Percentiles rank a stretch among this genome's conserved stretches.
Evolutionary conservation across 2,329 filamentous ascomycete species (phyloP).

Genomic region (Botryotinia narcissicola): DNA sequence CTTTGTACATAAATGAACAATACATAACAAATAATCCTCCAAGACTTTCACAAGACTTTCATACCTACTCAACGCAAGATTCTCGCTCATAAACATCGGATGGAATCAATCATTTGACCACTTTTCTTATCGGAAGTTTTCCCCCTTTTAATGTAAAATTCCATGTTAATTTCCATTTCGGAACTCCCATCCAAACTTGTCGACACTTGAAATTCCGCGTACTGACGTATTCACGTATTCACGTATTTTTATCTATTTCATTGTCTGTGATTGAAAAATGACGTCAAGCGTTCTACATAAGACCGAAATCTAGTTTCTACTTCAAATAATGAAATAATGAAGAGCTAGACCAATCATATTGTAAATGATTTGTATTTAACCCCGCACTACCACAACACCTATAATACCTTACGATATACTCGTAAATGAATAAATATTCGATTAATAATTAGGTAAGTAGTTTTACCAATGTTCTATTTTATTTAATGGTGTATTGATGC

Average conservation of each 20-base stretch:
- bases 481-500: neutral
- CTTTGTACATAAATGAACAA: neutral
- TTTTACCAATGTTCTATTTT: neutral
- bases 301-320: slow-evolving; percentile 1
- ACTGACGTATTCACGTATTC: neutral
- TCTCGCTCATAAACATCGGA: neutral
- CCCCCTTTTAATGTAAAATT: neutral
- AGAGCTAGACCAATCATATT: neutral
- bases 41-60: too few species aligned
- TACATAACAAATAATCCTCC: neutral
- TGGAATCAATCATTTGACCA: neutral
- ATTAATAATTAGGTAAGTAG: neutral
- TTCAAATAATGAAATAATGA: neutral
- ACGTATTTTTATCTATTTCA: neutral
- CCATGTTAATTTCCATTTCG: neutral
- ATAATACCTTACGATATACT: neutral
- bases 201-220: neutral
- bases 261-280: slow-evolving; percentile 5
- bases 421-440: neutral
- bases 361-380: neutral
- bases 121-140: neutral
- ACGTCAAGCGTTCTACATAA: neutral
- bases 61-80: neutral
- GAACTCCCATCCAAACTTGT: neutral
- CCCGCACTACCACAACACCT: neutral